Base-by-base conservation (phyloP, 176 grass and related monocot genomes). In the Alopecurus myosuroides region DNA sequence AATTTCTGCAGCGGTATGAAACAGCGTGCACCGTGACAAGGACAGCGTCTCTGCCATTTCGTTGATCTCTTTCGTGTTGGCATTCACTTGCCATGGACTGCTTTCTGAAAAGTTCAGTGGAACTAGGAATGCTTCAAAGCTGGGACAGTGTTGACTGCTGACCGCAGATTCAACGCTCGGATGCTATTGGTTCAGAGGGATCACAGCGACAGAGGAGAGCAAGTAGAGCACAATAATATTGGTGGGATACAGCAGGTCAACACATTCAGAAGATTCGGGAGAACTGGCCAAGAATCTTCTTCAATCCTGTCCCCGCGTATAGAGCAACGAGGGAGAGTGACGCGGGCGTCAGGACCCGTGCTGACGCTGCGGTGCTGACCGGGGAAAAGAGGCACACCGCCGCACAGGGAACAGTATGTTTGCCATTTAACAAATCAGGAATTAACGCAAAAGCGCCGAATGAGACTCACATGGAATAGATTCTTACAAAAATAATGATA, bases 211-310 rank as follows among this genome's bases (percentile, higher is more conserved):
- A 9, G 20, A 11, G 35, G 22, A 26, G 52, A 37, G 31, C 19
- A 62, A 62, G 67, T 26, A 26, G 50, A 28, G 31, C 11, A 77
- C 37, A 23, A 7, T 10, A 11, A 48, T 82, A 52, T 77, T 56
- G 28, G 46, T 66, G 62, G 70, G 75, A 69, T 68, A 58, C 77
- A 84, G 84, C 77, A 81, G 84, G 91, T 93, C 84, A 97, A 77
- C 86, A 82, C 37, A 20, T 28, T 11, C 70, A 74, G 41, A 94
- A 89, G 82, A 17, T 35, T 69, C 71, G 73, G 58, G 70, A 70
- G 63, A 91, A 88, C 75, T 70, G 94, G 61, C 82, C 71, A 56
- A 53, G 89, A 94, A 97, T 89, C 74, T 91, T 89, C 73, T 91
- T 89, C 89, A 88, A 52, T 63, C 87, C 87, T 81, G 78, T 82